Base-by-base conservation (phyloP, 1,139 yeast species). In the Kazachstania sp. region DNA sequence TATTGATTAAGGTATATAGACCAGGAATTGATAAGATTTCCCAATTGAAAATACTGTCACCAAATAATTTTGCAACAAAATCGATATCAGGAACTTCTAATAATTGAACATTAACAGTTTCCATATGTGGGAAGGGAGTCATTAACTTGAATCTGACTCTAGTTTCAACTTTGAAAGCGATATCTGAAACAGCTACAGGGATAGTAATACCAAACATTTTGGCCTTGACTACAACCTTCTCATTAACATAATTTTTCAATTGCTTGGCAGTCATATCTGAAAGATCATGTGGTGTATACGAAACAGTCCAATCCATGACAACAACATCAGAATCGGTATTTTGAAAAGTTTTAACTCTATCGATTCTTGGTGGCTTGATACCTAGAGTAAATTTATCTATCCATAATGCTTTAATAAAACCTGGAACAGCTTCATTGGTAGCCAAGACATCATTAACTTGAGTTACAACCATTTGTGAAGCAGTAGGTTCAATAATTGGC, bases 251-350 rank as follows among this genome's bases (percentile, higher is more conserved):
- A 62, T 80, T 86, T 62, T 83, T 86, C 67, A 83, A 66, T 66
- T 92, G 97, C 59, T 90, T 86, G 37, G 80, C 78, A 50, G 86
- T 86, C 57, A 87, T 71, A 66, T 92, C 98, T 44, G 83, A 83
- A 47, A 78, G 68, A 44, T 88, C 86, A 65, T 86, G 86, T n/a
- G 98, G 98, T 38, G 87, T 84, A 68, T 88, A 86, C 1, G 95
- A 81, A 47, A 84, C 71, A 45, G 83, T 81, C 95, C 95, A 92
- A 71, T 92, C 95, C 96, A 94, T 88, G 44, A 92, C 96, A 15
- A 90, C 95, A 49, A 92, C 83, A 61, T 90, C 97, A 52, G 85
- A 86, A 30, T 80, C 83, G 20, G 97, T 90, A 51, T 92, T 87
- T 43, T 82, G 84, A 58, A 88, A 77, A 2, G 97, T 86, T 62